Evolutionary conservation across 1,284 basidiomycete genomes (phyloP), one percentile per base, ranked within the genome.

Genomic region (Boletellus deceptivus): DNA sequence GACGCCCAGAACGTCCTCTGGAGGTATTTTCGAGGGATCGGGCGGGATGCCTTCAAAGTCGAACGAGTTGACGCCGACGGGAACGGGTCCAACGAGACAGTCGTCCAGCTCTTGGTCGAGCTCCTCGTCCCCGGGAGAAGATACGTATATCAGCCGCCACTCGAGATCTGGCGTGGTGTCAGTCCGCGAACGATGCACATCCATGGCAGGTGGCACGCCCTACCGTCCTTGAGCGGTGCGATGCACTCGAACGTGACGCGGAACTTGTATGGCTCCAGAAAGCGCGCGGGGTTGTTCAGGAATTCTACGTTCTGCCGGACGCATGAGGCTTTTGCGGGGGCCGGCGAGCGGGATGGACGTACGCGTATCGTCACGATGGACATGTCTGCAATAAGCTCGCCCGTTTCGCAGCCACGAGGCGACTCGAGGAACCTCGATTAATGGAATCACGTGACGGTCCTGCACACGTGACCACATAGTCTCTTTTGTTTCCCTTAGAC

Each of bases 241-340:
- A 99, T 95, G 71, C 95, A 98, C 70, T 99, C 97, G 61, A 99
- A 99, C 1, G 94, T 97, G 68, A 99, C 94, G 60, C 91, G 86
- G 72, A 98, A 98, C 60, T 85, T 82, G 74, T 98, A 99, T 35
- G 88, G 79, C 64, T 98, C 95, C 17, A 86, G 82, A 71, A 96
- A 98, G 59, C 83, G 83, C 14, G 93, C 93, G 5, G 93, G 93
- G 70, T 97, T 97, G 76, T 94, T 94, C 63, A 95, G 78, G 55
- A 97, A 91, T 68, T 93, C 86, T 56, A 90, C 86, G 63, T 89
- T 86, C 86, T 89, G 59, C 2, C 29, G 33, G 6, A 31, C 29
- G 1, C 2, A 24, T 54, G n/a, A 56, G 51, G 6, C 5, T 6
- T 2, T 22, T 20, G 36, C 18, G 33, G 5, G 10, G 35, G 27